Evolutionary conservation across 768 basidiomycete genomes (phyloP).

Genomic region (Auriscalpium orientale): DNA sequence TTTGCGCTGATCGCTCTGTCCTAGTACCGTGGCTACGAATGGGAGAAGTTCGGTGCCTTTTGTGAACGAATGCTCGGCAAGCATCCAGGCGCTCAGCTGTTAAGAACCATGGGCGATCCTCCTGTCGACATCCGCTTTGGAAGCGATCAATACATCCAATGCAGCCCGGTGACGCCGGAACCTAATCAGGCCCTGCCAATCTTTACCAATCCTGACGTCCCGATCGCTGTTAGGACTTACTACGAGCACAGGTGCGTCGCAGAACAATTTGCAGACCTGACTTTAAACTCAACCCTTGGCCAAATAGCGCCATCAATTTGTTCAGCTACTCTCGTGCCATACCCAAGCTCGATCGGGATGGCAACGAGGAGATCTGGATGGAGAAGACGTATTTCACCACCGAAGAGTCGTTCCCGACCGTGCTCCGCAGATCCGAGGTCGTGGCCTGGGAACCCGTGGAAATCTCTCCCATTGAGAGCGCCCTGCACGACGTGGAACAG

Average conservation of each 20-base stretch:
- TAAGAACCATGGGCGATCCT: conserved; percentile 70
- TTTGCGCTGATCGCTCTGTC: too few relatives aligned
- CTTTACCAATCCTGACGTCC: conserved; percentile 81
- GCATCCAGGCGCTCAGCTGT: conserved; percentile 75
- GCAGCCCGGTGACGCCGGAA: conserved; percentile 78
- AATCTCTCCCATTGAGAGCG: conserved; percentile 80
- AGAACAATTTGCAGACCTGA: not conserved
- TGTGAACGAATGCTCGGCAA: conserved; percentile 90
- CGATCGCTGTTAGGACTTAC: conserved; percentile 70
- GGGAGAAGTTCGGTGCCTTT: conserved; percentile 88
- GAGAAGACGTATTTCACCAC: conserved; percentile 87
- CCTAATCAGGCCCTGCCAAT: conserved; percentile 71
- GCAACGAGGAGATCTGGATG: conserved; percentile 70
- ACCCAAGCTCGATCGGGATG: conserved; percentile 54
- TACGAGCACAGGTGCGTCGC: conserved; percentile 70
- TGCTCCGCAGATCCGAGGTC: conserved; percentile 84
- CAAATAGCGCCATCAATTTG: conserved; percentile 62
- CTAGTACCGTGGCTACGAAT: conserved; percentile 89
- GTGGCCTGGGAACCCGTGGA: conserved; percentile 61
- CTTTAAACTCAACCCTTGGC: not conserved
- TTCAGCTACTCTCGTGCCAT: conserved; percentile 75
- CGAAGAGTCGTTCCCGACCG: conserved; percentile 86
- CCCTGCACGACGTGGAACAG: conserved; percentile 70
- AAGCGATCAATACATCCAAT: conserved; percentile 80
- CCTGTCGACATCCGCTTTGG: conserved; percentile 75